Evolutionary conservation across 495 filamentous ascomycete species (phyloP).

Genomic region (Hypoxylon subgilvum): DNA sequence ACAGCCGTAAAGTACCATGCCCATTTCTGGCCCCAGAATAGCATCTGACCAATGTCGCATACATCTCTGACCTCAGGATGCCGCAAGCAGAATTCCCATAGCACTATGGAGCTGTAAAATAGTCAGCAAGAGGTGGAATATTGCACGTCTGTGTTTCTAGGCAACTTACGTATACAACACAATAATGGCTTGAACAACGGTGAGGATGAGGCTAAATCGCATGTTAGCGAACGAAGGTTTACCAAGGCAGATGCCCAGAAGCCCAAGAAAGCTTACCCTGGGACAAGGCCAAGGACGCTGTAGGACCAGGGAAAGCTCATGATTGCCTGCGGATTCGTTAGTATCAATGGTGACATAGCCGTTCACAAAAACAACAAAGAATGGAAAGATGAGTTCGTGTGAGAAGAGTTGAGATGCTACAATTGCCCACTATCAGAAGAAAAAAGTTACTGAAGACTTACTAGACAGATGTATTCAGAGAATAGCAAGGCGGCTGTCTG

Average conservation of each 20-base stretch:
- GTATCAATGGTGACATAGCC: not conserved
- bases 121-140: not conserved
- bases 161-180: conserved; percentile 73
- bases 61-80: conserved; percentile 89
- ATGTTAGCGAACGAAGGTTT: conserved; percentile 16
- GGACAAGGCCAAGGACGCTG: conserved; percentile 83
- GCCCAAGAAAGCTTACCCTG: conserved; percentile 57
- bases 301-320: conserved; percentile 95
- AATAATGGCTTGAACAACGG: conserved; percentile 71
- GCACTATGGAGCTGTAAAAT: conserved; percentile 63
- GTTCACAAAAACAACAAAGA: not conserved
- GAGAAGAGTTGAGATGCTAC: not conserved
- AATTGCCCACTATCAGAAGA: not conserved
- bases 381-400: not conserved
- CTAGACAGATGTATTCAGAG: conserved; percentile 88
- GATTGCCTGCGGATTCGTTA: conserved; percentile 63
- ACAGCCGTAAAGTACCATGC: conserved; percentile 84
- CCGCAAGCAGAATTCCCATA: conserved; percentile 86
- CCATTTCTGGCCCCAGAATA: conserved; percentile 78
- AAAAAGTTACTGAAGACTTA: conserved; percentile 25
- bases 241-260: conserved; percentile 3
- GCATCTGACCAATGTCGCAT: conserved; percentile 87
- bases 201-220: conserved; percentile 67
- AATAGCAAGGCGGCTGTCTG: conserved; percentile 86
- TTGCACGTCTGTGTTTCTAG: not conserved